Evolutionary conservation across 129 eudicot genomes (phyloP).

Genomic region (Artemisia annua): DNA sequence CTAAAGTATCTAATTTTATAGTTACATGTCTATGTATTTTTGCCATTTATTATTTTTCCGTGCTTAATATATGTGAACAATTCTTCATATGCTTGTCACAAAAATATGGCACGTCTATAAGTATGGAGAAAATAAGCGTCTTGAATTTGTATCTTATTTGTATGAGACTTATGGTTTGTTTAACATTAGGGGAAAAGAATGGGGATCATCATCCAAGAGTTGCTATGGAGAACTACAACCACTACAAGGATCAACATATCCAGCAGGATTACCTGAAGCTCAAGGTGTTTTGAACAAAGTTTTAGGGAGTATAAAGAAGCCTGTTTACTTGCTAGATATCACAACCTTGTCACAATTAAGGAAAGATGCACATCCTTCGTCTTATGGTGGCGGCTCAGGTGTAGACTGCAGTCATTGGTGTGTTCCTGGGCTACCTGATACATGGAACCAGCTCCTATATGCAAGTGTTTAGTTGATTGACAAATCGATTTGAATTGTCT

Average conservation of each 20-base stretch:
- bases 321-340: slow-evolving; percentile 51
- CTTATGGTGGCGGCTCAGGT: slow-evolving; percentile 44
- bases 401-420: slow-evolving; percentile 67
- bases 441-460: slow-evolving; percentile 55
- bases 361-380: slow-evolving; percentile 65
- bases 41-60: no score
- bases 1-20: no score
- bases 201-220: slow-evolving; percentile 49
- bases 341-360: slow-evolving; percentile 54
- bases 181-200: slow-evolving; percentile 50
- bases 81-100: no score
- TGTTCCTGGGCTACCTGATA: slow-evolving; percentile 53
- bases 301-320: slow-evolving; percentile 34
- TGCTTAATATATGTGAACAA: no score
- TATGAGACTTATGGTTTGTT: background rate
- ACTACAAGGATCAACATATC: slow-evolving; percentile 49
- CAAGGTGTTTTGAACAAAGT: slow-evolving; percentile 41
- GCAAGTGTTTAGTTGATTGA: slow-evolving; percentile 27
- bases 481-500: background rate
- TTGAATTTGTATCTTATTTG: no score
- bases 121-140: no score
- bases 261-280: slow-evolving; percentile 47
- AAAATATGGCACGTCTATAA: no score
- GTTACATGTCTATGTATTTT: no score
- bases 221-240: slow-evolving; percentile 54